Base-by-base conservation (phyloP, 179 eudicot genomes). In the Carnegiea gigantea region DNA sequence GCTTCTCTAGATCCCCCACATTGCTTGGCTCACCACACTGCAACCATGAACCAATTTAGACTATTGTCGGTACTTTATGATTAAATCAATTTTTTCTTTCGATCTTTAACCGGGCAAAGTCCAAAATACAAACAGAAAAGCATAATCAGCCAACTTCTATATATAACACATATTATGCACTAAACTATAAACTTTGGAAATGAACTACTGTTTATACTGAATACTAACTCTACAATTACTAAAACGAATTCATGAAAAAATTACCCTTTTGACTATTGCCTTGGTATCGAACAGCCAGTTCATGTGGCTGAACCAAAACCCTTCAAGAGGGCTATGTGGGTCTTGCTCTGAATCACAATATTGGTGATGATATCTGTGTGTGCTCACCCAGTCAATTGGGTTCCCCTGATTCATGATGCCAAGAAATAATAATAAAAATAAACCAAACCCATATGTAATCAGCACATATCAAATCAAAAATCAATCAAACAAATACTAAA, bases 321-420 rank as follows among this genome's bases (percentile, higher is more conserved):
- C 98, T 73, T 93, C 92, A 68, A 83, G 51, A 23, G 97, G 98
- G 78, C 95, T 93, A 86, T 95, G 98, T 77, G 97, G 96, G 77
- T 95, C 98, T 83, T 85, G 87, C 30, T 90, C 90, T 0, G 96
- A 71, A 70, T 95, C 97, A 78, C 90, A 85, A 73, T 83, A 90
- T 78, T 93, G 93, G 81, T 95, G 98, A 78, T 95, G 98, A 77
- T 86, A 93, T 68, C 98, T 89, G 77, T 93, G 98, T 71, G 91
- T 93, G 51, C 96, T 95, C 84, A 95, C 98, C 98, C 98, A 95
- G 76, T 87, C 90, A 68, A 95, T 92, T 76, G 98, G 98, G 81
- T 81, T 84, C 53, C 93, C 92, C 98, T 95, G 86, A 30, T 51
- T 13, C 73, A 71, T 62, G n/a, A 8, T 62, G 11, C 30, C 12